A percentile compares a stretch with the other conserved stretches of the same genome.
Evolutionary conservation across 2,329 filamentous ascomycete species (phyloP).

Genomic region (Trichoderma hamatum): DNA sequence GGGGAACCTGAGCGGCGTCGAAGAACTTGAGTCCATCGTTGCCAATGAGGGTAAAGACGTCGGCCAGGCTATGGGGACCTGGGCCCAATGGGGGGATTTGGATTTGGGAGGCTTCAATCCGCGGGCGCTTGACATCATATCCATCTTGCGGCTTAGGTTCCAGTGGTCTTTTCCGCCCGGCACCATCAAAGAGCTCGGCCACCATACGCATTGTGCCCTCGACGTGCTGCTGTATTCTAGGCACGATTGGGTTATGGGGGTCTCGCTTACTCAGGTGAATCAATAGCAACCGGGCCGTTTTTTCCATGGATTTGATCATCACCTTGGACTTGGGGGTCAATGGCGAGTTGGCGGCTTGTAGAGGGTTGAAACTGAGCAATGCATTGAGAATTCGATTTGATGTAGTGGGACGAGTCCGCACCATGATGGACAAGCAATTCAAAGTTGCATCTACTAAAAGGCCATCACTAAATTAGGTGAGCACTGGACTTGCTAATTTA

Average conservation of each 20-base stretch:
- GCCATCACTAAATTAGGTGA: constrained; percentile 65
- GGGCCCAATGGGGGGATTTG: constrained; percentile 72
- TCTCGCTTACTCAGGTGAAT: constrained; percentile 86
- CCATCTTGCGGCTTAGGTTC: constrained; percentile 71
- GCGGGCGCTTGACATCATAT: constrained; percentile 82
- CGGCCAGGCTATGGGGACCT: constrained; percentile 76
- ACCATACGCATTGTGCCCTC: constrained; percentile 80
- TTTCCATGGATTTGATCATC: constrained; percentile 89
- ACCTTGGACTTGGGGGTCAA: constrained; percentile 80
- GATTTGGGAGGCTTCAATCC: constrained; percentile 53
- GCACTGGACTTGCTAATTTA: neutral
- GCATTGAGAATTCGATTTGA: constrained; percentile 84
- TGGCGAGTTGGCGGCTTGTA: constrained; percentile 75
- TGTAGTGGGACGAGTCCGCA: constrained; percentile 78
- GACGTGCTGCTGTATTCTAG: constrained; percentile 83
- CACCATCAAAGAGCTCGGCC: constrained; percentile 78
- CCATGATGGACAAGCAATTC: constrained; percentile 81
- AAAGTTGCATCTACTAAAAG: constrained; percentile 87
- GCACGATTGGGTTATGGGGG: constrained; percentile 73
- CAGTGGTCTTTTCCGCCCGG: constrained; percentile 74
- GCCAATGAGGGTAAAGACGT: constrained; percentile 80
- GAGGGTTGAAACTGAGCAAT: constrained; percentile 87
- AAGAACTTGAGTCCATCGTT: constrained; percentile 76
- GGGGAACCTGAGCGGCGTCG: constrained; percentile 78
- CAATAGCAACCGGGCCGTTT: constrained; percentile 82